Percentiles rank a stretch among this genome's conserved stretches.
phyloP scores from a whole-genome alignment of 306 rosid species.

The Cucurbita ficifolia region DNA sequence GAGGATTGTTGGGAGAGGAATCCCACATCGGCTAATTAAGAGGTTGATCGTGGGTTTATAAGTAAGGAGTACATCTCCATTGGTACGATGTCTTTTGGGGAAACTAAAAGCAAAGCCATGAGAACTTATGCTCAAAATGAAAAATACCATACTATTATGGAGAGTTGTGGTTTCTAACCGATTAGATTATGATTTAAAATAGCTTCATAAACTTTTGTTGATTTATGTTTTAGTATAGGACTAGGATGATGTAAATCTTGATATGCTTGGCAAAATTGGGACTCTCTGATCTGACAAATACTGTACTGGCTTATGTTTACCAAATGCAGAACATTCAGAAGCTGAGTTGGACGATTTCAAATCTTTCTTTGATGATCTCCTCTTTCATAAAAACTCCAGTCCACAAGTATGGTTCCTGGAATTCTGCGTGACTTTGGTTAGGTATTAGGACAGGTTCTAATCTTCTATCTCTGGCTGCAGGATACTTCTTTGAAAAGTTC shows the following conservation, averaged over 20 bases:
- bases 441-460: conserved; percentile 12
- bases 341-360: conserved; percentile 54
- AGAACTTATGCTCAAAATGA: no score
- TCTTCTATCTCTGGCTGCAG: conserved; percentile 18
- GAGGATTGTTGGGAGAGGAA: no score
- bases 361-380: conserved; percentile 28
- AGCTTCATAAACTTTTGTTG: not conserved
- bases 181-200: not conserved
- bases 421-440: not conserved
- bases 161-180: no score
- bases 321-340: conserved; percentile 35
- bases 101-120: no score
- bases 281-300: not conserved
- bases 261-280: not conserved
- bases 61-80: no score
- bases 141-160: no score
- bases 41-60: no score
- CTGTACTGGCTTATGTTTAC: not conserved
- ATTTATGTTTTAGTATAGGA: not conserved
- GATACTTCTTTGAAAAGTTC: conserved; percentile 13
- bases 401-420: conserved; percentile 28
- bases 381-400: conserved; percentile 16
- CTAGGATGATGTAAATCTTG: not conserved
- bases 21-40: no score
- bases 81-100: no score